These are phyloP conservation scores for Hemileccinum rubropunctum DNA, from an alignment of 768 basidiomycete genomes.

Conservation along the genomic window DNA sequence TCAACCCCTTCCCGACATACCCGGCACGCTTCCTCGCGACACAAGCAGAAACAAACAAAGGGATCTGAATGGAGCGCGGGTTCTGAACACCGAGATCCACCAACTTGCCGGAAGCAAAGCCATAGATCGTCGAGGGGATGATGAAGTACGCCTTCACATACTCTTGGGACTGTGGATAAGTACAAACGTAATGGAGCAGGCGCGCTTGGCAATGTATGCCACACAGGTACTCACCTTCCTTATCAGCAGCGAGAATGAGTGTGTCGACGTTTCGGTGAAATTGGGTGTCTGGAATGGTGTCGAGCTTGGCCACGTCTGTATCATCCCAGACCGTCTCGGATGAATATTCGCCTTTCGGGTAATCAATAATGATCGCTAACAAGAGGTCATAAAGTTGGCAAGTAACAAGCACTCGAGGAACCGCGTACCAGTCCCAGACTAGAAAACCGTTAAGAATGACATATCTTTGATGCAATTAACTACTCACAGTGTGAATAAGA, in stretches of 20 bases:
- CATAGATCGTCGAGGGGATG: conserved; percentile 59
- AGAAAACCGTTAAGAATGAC: not conserved
- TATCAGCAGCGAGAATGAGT: conserved; percentile 45
- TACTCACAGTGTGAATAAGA: conserved; percentile 61
- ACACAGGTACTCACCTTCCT: conserved; percentile 35
- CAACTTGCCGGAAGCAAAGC: conserved; percentile 46
- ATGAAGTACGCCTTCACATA: conserved; percentile 40
- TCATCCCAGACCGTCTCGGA: conserved; percentile 48
- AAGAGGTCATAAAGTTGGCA: not conserved
- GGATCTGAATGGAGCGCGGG: conserved; percentile 54
- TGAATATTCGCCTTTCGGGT: conserved; percentile 40
- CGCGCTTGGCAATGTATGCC: no score
- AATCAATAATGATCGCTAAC: conserved; percentile 43
- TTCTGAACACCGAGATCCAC: conserved; percentile 46
- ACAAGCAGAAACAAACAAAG: conserved; percentile 41
- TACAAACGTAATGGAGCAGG: not conserved
- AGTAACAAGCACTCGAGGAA: not conserved
- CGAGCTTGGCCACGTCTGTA: conserved; percentile 43
- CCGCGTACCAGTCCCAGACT: conserved; percentile 51
- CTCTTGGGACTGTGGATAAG: conserved; percentile 8
- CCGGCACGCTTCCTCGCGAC: conserved; percentile 53
- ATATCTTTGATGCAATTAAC: not conserved
- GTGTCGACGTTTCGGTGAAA: conserved; percentile 53
- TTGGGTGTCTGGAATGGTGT: conserved; percentile 42
- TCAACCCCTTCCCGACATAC: conserved; percentile 56